These are phyloP conservation scores for Bullera alba DNA, from an alignment of 768 basidiomycete species.

Conservation along the genomic window DNA sequence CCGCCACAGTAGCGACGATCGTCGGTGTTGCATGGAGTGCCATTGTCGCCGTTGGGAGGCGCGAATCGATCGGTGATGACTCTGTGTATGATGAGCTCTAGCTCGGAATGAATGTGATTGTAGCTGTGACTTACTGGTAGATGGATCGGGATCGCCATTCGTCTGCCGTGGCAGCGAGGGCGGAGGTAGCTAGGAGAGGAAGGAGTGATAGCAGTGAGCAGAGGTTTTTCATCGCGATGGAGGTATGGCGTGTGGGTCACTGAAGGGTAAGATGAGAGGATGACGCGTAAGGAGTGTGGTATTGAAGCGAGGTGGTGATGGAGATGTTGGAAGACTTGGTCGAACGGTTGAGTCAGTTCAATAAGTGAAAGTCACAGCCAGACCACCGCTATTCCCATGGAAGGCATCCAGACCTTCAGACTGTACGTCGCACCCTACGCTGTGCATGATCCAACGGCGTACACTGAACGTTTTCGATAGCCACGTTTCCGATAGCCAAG, in stretches of 20 bases:
- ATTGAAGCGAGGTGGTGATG: neutral
- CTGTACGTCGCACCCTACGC: too few relatives aligned
- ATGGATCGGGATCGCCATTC: slow-evolving; percentile 32
- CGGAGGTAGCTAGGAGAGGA: slow-evolving; percentile 8
- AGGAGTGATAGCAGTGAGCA: slow-evolving; percentile 12
- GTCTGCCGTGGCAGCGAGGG: slow-evolving; percentile 25
- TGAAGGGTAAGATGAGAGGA: neutral
- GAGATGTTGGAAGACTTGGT: neutral
- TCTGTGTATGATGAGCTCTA: slow-evolving; percentile 9
- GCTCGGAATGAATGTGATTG: neutral
- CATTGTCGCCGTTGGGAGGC: slow-evolving; percentile 12
- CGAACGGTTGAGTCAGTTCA: neutral
- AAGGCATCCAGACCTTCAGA: too few relatives aligned
- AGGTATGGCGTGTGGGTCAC: neutral
- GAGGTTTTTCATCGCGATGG: slow-evolving; percentile 2
- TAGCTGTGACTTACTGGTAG: slow-evolving; percentile 29
- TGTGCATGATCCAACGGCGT: too few relatives aligned
- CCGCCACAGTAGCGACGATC: slow-evolving; percentile 42
- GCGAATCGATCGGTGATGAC: slow-evolving; percentile 47
- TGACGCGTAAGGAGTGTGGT: neutral
- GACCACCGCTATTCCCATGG: too few relatives aligned
- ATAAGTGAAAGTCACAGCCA: neutral
- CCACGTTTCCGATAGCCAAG: too few relatives aligned
- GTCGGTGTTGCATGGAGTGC: slow-evolving; percentile 21
- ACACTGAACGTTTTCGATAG: too few relatives aligned